Conservation (phyloP, 1,139 yeast species). For the Kurtzmaniella quercitrusa region DNA sequence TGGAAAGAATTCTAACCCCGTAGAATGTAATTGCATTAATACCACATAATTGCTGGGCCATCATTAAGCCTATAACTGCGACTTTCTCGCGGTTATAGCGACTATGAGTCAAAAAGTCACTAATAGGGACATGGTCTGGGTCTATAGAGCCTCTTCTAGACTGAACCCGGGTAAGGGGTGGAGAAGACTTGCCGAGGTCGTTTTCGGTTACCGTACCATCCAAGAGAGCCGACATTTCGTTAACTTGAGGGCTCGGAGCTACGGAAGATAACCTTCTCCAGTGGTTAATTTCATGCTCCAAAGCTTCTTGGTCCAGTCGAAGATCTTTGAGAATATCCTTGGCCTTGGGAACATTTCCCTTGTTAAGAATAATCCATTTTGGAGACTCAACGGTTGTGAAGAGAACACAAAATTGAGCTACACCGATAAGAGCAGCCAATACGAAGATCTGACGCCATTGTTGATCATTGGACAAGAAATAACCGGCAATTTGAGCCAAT, state of each 20-base stretch:
- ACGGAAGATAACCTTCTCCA: constrained; percentile 28
- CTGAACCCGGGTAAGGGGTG: constrained; percentile 4
- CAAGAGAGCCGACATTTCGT: constrained; percentile 10
- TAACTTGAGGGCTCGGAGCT: constrained; percentile 2
- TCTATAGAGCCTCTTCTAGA: constrained; percentile 26
- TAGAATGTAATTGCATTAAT: constrained; percentile 40
- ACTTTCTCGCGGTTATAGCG: constrained; percentile 23
- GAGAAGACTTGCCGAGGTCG: background rate
- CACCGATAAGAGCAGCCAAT: constrained; percentile 22
- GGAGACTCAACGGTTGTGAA: constrained; percentile 37
- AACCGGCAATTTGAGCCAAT: constrained; percentile 29
- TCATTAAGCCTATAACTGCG: constrained; percentile 32
- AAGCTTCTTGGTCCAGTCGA: constrained; percentile 27
- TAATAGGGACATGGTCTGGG: constrained; percentile 22
- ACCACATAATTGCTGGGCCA: constrained; percentile 39
- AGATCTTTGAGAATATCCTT: constrained; percentile 23
- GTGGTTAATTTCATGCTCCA: constrained; percentile 32
- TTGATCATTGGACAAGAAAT: constrained; percentile 29
- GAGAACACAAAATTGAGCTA: constrained; percentile 26
- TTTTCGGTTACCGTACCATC: constrained; percentile 3
- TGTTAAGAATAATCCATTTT: constrained; percentile 34
- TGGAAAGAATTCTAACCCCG: constrained; percentile 31
- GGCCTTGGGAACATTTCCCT: constrained; percentile 27
- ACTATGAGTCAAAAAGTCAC: constrained; percentile 19
- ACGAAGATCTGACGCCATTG: constrained; percentile 34